Conservation (phyloP, 1,284 basidiomycete genomes). For the Pyrrhoderma lamaoense region DNA sequence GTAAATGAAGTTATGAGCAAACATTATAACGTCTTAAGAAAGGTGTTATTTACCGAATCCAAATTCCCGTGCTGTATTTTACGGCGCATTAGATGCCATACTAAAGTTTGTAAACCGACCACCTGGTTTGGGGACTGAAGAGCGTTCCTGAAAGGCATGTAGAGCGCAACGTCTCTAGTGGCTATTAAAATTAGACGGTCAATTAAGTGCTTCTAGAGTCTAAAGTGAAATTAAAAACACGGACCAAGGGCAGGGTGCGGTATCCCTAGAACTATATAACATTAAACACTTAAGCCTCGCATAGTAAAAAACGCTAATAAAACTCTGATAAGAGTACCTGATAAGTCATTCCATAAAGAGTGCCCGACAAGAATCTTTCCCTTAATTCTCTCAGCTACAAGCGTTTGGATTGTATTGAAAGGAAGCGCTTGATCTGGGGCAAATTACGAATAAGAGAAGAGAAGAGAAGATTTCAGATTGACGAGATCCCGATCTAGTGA, state of each 20-base stretch:
- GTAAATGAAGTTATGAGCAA: constrained; percentile 39
- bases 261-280: constrained; percentile 60
- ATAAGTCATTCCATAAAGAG: constrained; percentile 70
- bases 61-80: constrained; percentile 62
- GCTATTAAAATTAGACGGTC: constrained; percentile 22
- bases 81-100: constrained; percentile 73
- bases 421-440: constrained; percentile 38
- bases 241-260: constrained; percentile 60
- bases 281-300: constrained; percentile 9
- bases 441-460: constrained; percentile 21
- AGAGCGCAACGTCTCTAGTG: constrained; percentile 75
- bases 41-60: constrained; percentile 49
- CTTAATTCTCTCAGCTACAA: constrained; percentile 43
- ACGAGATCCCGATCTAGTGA: too few relatives aligned
- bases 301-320: constrained; percentile 13
- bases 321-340: constrained; percentile 38
- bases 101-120: constrained; percentile 65
- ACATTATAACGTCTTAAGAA: neutral
- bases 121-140: constrained; percentile 56
- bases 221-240: constrained; percentile 9
- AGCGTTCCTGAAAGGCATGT: constrained; percentile 69
- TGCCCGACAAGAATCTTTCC: constrained; percentile 68
- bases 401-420: constrained; percentile 56
- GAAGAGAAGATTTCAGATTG: constrained; percentile 1
- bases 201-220: neutral